Conservation (phyloP, 1,139 yeast species). For the Meyerozyma guilliermondii region DNA sequence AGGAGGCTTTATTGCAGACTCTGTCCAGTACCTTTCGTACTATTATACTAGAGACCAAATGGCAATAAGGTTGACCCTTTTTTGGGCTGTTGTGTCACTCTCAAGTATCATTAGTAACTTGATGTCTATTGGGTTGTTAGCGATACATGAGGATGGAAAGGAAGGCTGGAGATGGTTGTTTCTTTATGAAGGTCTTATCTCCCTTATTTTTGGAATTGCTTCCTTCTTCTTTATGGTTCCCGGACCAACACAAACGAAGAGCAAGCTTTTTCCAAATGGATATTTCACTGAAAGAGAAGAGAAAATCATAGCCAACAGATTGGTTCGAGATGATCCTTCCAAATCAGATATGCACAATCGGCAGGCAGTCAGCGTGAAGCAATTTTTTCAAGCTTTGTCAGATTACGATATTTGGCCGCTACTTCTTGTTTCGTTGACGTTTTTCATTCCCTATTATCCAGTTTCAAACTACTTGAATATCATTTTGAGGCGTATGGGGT, state of each 20-base stretch:
- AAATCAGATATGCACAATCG: slow-evolving; percentile 14
- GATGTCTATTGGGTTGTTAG: slow-evolving; percentile 42
- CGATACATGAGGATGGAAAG: slow-evolving; percentile 29
- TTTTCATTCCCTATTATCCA: neutral
- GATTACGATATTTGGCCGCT: slow-evolving; percentile 14
- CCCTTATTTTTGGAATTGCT: slow-evolving; percentile 11
- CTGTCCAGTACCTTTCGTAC: slow-evolving; percentile 50
- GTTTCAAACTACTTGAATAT: slow-evolving; percentile 45
- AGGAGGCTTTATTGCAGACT: slow-evolving; percentile 56
- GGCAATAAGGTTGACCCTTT: slow-evolving; percentile 44
- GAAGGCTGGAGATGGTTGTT: slow-evolving; percentile 14
- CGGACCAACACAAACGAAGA: slow-evolving; percentile 8
- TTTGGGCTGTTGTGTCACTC: slow-evolving; percentile 42
- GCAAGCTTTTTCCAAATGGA: slow-evolving; percentile 10
- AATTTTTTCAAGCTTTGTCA: slow-evolving; percentile 8
- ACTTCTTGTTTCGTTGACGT: slow-evolving; percentile 6
- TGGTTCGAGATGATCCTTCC: slow-evolving; percentile 13
- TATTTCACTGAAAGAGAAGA: slow-evolving; percentile 13
- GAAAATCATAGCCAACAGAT: slow-evolving; percentile 12
- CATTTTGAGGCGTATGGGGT: slow-evolving; percentile 48
- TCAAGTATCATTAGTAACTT: slow-evolving; percentile 37
- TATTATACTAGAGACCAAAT: slow-evolving; percentile 52
- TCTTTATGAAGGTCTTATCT: slow-evolving; percentile 9
- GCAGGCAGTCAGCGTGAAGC: slow-evolving; percentile 7
- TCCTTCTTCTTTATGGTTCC: slow-evolving; percentile 11